Base-by-base conservation (phyloP, 352 stramenopile species). In the Pythium monospermum region DNA sequence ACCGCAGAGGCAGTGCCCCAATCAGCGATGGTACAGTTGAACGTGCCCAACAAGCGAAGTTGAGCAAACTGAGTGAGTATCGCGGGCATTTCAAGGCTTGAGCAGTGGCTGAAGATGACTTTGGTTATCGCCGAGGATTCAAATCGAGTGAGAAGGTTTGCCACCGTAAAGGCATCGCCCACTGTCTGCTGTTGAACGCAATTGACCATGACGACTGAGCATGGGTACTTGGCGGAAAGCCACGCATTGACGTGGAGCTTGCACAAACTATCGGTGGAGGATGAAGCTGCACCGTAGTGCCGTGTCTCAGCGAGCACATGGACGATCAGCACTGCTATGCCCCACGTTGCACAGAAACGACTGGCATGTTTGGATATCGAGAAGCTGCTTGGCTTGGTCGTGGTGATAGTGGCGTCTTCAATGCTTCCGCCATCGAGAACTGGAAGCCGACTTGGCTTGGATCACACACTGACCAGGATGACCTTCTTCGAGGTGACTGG, bases 61-160 rank as follows among this genome's bases (percentile, higher is more conserved):
- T 38, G 19, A 1, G 25, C 4, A 19, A 61, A 66, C 33, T 53
- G 26, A 16, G 26, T 45, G 18, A 64, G 26, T 12, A 42, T 15
- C 6, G 36, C 11, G 11, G 50, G 57, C 12, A 64, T 22, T 12
- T 47, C 5, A 2, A 64, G 32, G 6, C 30, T 37, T 5, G 56
- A 49, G n/a, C 49, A 64, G 43, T 64, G 57, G 1, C 35, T 59
- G 31, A 49, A 35, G 26, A 58, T 58, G 13, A 58, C 27, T 10
- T 45, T 49, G 26, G 31, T 43, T 4, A 58, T 11, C 11, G 32
- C 32, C 23, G 13, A 18, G 8, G 3, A 6, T 19, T 55, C 49
- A 1, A 64, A 23, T 12, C 15, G 6, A 18, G 27, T 15, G 15
- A 59, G 49, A 2, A 39, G 19, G 12, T 27, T 1, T 1, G 25